A percentile compares a stretch with the other conserved stretches of the same genome.
Evolutionary conservation across 2,329 filamentous ascomycete genomes (phyloP).

Genomic region (Calonectria hawksworthii): DNA sequence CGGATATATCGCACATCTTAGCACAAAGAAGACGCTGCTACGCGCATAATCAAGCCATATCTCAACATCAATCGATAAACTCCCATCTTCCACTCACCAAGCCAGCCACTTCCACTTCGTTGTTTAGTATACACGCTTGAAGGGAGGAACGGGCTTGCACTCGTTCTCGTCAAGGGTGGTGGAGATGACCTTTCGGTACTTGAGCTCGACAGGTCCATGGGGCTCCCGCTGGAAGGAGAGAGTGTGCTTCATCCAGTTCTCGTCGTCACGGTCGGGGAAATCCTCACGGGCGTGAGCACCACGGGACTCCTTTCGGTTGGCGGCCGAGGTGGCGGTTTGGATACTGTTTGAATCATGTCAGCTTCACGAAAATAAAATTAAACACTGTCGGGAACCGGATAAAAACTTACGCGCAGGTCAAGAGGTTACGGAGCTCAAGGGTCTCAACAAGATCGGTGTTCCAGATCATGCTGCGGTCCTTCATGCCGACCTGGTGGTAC

Average conservation of each 20-base stretch:
- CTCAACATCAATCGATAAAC: conserved; percentile 43
- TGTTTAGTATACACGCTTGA: conserved; percentile 90
- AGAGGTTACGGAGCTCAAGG: conserved; percentile 91
- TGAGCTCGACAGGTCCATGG: conserved; percentile 87
- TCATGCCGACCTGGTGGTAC: conserved; percentile 89
- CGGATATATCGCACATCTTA: conserved; percentile 48
- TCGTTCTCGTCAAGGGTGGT: conserved; percentile 93
- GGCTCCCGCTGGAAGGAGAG: conserved; percentile 95
- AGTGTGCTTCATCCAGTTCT: conserved; percentile 99
- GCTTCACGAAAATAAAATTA: not conserved
- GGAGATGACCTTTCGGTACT: conserved; percentile 86
- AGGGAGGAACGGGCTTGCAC: conserved; percentile 96
- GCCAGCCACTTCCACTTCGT: conserved; percentile 7
- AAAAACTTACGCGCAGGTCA: conserved; percentile 92
- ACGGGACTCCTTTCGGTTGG: conserved; percentile 96
- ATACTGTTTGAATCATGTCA: conserved; percentile 63
- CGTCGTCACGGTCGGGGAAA: conserved; percentile 93
- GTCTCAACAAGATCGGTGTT: conserved; percentile 98
- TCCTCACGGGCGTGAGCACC: conserved; percentile 98
- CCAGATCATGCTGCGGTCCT: conserved; percentile 99
- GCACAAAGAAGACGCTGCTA: conserved; percentile 46
- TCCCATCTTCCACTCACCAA: conserved; percentile 28
- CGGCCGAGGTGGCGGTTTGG: conserved; percentile 92
- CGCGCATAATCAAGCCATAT: conserved; percentile 44
- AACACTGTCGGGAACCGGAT: not conserved